Evolutionary conservation across 768 basidiomycete genomes (phyloP).

Genomic region (Macrolepiota albuminosa): DNA sequence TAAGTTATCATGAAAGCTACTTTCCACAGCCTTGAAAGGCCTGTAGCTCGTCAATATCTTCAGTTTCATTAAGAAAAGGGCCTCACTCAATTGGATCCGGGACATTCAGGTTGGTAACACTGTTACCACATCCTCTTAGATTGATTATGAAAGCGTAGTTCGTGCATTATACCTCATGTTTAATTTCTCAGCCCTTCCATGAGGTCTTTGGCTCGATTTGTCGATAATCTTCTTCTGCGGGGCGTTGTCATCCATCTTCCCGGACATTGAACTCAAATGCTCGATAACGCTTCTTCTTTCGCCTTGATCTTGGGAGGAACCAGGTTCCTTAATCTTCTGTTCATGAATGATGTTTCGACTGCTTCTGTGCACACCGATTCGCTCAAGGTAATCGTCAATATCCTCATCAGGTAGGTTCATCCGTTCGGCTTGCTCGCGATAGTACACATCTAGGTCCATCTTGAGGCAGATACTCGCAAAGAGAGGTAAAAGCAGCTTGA

Average conservation of each 20-base stretch:
- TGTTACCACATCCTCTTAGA: neutral
- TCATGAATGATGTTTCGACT: neutral
- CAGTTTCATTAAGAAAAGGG: neutral
- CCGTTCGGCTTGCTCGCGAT: slow-evolving; percentile 47
- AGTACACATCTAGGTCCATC: slow-evolving; percentile 42
- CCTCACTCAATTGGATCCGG: neutral
- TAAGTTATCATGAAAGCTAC: neutral
- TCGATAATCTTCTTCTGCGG: neutral
- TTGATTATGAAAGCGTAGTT: neutral
- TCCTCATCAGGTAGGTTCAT: slow-evolving; percentile 54
- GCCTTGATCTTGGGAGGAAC: neutral
- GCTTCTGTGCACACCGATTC: slow-evolving; percentile 21
- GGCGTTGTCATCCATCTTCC: neutral
- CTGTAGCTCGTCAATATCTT: neutral
- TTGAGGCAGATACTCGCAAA: slow-evolving; percentile 12
- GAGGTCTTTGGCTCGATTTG: neutral
- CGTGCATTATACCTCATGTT: slow-evolving; percentile 1
- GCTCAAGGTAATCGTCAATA: slow-evolving; percentile 39
- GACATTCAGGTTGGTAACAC: neutral
- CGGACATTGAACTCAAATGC: neutral
- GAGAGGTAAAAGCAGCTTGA: slow-evolving; percentile 7
- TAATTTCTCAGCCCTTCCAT: neutral
- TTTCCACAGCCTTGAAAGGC: neutral
- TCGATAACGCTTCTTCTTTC: neutral
- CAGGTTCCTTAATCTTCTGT: neutral